Evolutionary conservation across 129 eudicot species (phyloP).

Genomic region (Saussurea involucrata): DNA sequence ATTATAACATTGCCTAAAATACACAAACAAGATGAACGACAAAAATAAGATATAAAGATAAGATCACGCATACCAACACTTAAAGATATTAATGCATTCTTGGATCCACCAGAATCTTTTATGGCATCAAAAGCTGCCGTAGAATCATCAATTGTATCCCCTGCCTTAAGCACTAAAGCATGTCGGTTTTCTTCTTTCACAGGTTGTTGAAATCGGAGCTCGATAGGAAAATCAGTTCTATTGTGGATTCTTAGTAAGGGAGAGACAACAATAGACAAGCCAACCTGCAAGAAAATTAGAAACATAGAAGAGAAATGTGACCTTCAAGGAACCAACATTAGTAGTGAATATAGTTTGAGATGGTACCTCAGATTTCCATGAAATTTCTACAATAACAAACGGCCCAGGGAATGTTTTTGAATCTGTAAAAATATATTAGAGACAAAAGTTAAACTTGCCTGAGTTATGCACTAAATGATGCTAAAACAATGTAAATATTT

Average conservation of each 20-base stretch:
- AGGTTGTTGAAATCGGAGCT: constrained; percentile 80
- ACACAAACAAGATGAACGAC: not conserved
- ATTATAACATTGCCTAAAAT: not conserved
- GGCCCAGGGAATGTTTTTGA: constrained; percentile 86
- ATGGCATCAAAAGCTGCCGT: constrained; percentile 79
- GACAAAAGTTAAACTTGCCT: constrained; percentile 2
- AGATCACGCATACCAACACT: constrained; percentile 66
- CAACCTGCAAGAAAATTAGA: constrained; percentile 52
- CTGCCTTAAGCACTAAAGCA: constrained; percentile 62
- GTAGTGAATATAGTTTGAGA: not conserved
- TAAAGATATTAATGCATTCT: constrained; percentile 67
- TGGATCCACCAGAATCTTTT: constrained; percentile 65
- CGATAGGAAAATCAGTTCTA: constrained; percentile 71
- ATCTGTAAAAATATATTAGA: constrained; percentile 44
- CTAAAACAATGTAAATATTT: not conserved
- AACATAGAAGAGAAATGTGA: not conserved
- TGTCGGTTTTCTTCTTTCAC: constrained; percentile 50
- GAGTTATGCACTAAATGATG: not conserved
- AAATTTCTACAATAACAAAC: constrained; percentile 61
- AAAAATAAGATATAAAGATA: not conserved
- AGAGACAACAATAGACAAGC: constrained; percentile 64
- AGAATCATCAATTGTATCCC: constrained; percentile 77
- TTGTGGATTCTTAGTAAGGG: constrained; percentile 76
- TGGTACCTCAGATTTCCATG: constrained; percentile 65
- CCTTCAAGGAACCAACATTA: not conserved